Evolutionary conservation across 495 filamentous ascomycete genomes (phyloP).

Genomic region (Talaromyces borbonicus): DNA sequence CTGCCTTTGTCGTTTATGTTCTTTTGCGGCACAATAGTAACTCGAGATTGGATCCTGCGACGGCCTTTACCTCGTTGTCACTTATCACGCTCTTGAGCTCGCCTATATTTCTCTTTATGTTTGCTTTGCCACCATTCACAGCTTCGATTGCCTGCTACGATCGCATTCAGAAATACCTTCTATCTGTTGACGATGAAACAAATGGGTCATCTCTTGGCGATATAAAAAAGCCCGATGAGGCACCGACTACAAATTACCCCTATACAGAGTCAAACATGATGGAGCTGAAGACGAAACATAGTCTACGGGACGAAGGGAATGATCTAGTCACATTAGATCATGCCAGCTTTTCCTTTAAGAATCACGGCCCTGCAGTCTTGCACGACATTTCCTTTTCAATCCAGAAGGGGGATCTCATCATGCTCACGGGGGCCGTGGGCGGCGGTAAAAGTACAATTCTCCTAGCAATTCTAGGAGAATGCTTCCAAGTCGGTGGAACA

Average conservation of each 20-base stretch:
- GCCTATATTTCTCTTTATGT: conserved; percentile 13
- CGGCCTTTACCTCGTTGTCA: conserved; percentile 24
- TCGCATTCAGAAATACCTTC: conserved; percentile 19
- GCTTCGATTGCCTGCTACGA: conserved; percentile 16
- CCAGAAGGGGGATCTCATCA: not conserved
- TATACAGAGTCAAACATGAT: not conserved
- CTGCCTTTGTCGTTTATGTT: not conserved
- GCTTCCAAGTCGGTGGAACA: not conserved
- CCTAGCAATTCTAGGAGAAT: conserved; percentile 40
- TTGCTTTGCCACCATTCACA: conserved; percentile 11
- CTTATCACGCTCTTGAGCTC: conserved; percentile 17
- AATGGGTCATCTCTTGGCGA: not conserved
- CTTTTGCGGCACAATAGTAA: not conserved
- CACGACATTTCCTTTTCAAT: conserved; percentile 14
- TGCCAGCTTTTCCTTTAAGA: not conserved
- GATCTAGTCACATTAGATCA: too few species aligned
- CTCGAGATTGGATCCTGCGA: conserved; percentile 13
- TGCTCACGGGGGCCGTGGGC: conserved; percentile 23
- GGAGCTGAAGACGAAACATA: too few species aligned
- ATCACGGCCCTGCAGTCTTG: conserved; percentile 16
- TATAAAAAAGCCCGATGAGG: not conserved
- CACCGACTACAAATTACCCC: not conserved
- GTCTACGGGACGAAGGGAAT: too few species aligned
- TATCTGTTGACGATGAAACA: not conserved
- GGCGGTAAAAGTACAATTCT: conserved; percentile 43